phyloP scores from a whole-genome alignment of 331 rosid species.

The Spiraea crenata region DNA sequence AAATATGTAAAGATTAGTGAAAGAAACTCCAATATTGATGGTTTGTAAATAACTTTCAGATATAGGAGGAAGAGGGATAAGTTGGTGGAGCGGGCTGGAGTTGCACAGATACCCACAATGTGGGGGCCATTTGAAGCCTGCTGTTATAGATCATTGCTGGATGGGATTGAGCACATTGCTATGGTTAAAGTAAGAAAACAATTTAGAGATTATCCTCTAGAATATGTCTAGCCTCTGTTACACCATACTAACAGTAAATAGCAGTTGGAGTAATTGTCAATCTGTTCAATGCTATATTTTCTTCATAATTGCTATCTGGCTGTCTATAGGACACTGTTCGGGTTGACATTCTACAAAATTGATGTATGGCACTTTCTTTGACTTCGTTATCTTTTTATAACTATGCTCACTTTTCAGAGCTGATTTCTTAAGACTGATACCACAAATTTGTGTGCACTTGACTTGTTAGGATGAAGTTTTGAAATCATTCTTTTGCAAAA shows the following conservation, averaged over 20 bases:
- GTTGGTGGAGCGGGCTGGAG: slow-evolving; percentile 56
- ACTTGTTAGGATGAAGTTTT: not conserved
- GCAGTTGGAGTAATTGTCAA: not conserved
- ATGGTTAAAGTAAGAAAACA: slow-evolving; percentile 78
- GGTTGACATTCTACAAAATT: not conserved
- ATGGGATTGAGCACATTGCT: slow-evolving; percentile 92
- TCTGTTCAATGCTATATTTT: not conserved
- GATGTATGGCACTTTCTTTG: not conserved
- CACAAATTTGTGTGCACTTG: not conserved
- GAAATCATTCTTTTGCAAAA: not conserved
- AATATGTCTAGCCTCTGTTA: slow-evolving; percentile 3
- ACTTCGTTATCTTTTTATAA: not conserved
- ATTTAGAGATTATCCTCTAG: not conserved
- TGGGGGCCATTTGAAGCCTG: slow-evolving; percentile 88
- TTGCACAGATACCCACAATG: slow-evolving; percentile 83
- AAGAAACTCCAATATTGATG: not conserved
- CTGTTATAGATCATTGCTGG: slow-evolving; percentile 75
- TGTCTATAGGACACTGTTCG: not conserved
- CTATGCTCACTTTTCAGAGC: not conserved
- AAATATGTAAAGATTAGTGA: not conserved
- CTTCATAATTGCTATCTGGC: not conserved
- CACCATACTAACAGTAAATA: not conserved
- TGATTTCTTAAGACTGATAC: not conserved
- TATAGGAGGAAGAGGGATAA: slow-evolving; percentile 88
- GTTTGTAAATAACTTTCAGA: slow-evolving; percentile 37